Percentiles rank a stretch among this genome's conserved stretches.
Conservation (phyloP, 2,329 filamentous ascomycete species). For the Trichoderma sp. region DNA sequence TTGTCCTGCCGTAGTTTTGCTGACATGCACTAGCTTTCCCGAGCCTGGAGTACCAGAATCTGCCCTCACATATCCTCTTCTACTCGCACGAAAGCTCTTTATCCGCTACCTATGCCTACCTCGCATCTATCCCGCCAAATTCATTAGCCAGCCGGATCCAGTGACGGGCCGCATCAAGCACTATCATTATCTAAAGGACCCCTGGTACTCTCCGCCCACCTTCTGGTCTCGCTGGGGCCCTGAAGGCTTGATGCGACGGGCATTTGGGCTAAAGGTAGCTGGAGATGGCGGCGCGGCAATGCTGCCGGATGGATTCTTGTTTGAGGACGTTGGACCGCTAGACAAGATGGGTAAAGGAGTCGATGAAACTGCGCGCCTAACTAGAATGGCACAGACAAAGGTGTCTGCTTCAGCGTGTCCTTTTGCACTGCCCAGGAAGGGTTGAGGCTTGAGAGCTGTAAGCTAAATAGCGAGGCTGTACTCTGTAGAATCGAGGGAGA, state of each 20-base stretch:
- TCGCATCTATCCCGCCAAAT: conserved; percentile 45
- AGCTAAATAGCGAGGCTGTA: neutral
- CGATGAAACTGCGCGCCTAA: conserved; percentile 41
- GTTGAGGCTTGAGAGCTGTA: neutral
- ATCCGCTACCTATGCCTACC: conserved; percentile 63
- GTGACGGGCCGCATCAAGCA: conserved; percentile 54
- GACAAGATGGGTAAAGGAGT: conserved; percentile 53
- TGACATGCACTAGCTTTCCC: conserved; percentile 38
- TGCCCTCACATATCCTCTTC: conserved; percentile 46
- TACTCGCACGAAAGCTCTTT: conserved; percentile 55
- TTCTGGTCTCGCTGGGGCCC: conserved; percentile 65
- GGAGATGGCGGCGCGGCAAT: conserved; percentile 42
- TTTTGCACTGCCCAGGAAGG: conserved; percentile 31
- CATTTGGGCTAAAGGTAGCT: conserved; percentile 48
- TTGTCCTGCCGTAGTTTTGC: neutral
- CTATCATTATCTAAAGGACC: conserved; percentile 59
- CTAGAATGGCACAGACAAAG: conserved; percentile 35
- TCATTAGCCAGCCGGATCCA: conserved; percentile 51
- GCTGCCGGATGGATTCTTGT: conserved; percentile 53
- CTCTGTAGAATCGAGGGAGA: neutral
- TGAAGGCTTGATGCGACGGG: conserved; percentile 48
- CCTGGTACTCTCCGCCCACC: conserved; percentile 64
- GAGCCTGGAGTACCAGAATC: conserved; percentile 43
- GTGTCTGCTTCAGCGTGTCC: conserved; percentile 46
- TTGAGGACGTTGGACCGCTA: conserved; percentile 63